Percentiles rank a stretch among this genome's conserved stretches.
Conservation (phyloP, 1,139 yeast species). For the Starmera stellimalicola region DNA sequence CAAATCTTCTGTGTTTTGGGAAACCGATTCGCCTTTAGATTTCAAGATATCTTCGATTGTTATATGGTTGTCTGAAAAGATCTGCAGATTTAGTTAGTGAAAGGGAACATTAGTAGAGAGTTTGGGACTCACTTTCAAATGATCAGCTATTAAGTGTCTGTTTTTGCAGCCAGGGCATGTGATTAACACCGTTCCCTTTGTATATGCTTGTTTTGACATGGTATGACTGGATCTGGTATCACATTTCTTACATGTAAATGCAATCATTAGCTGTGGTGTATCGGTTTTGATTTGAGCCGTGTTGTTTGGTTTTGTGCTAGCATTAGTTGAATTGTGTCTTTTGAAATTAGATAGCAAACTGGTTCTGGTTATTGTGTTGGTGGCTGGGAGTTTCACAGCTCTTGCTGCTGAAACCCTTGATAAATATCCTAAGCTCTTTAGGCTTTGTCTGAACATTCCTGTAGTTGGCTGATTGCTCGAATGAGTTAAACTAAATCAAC, state of each 20-base stretch:
- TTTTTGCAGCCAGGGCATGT: slow-evolving; percentile 89
- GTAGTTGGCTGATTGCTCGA: background rate
- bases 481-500: too few relatives aligned
- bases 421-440: background rate
- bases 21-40: slow-evolving; percentile 67
- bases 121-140: slow-evolving; percentile 40
- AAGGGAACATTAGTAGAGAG: background rate
- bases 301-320: slow-evolving; percentile 4
- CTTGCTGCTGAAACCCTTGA: background rate
- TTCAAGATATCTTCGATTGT: slow-evolving; percentile 74
- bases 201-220: slow-evolving; percentile 86
- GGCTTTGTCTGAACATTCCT: background rate
- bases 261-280: slow-evolving; percentile 73
- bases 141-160: slow-evolving; percentile 90
- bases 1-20: slow-evolving; percentile 51
- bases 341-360: background rate
- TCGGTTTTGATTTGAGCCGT: slow-evolving; percentile 34
- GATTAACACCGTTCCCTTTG: slow-evolving; percentile 76
- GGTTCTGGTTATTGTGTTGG: background rate
- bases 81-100: slow-evolving; percentile 23
- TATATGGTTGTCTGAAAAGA: slow-evolving; percentile 66
- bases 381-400: background rate
- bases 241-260: slow-evolving; percentile 90
- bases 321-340: background rate
- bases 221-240: slow-evolving; percentile 75